Percentiles rank a stretch among this genome's conserved stretches.
Conservation (phyloP, 257 asterid genomes). For the Datura wrightii region DNA sequence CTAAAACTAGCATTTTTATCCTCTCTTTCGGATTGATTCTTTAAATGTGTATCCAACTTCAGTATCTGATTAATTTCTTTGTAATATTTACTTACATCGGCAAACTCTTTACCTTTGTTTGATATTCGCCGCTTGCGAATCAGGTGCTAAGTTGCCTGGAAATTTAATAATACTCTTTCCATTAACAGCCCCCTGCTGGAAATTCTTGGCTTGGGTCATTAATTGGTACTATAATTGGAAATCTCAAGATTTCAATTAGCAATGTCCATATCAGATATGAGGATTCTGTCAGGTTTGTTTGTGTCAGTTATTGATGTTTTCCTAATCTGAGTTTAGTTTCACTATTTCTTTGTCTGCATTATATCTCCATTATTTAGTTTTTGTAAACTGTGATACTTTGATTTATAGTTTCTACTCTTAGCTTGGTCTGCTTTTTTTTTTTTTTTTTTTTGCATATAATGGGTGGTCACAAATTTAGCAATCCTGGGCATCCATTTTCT, state of each 20-base stretch:
- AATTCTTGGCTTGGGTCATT: constrained; percentile 98
- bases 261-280: constrained; percentile 96
- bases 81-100: constrained; percentile 12
- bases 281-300: constrained; percentile 84
- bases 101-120: constrained; percentile 10
- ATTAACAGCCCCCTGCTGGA: constrained; percentile 82
- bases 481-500: constrained; percentile 91
- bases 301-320: constrained; percentile 9
- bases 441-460: constrained; percentile 32
- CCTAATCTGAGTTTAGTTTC: constrained; percentile 13
- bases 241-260: constrained; percentile 94
- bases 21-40: background rate
- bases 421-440: constrained; percentile 32
- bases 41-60: constrained; percentile 1
- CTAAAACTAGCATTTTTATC: constrained; percentile 9
- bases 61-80: constrained; percentile 26
- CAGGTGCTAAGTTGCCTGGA: constrained; percentile 34
- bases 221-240: constrained; percentile 90
- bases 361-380: background rate
- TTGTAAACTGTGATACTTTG: background rate
- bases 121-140: background rate
- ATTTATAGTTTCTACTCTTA: background rate
- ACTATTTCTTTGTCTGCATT: background rate
- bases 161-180: constrained; percentile 30
- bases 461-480: constrained; percentile 54